phyloP scores from a whole-genome alignment of 805 yeast genomes.

The Pichia scutulata region DNA sequence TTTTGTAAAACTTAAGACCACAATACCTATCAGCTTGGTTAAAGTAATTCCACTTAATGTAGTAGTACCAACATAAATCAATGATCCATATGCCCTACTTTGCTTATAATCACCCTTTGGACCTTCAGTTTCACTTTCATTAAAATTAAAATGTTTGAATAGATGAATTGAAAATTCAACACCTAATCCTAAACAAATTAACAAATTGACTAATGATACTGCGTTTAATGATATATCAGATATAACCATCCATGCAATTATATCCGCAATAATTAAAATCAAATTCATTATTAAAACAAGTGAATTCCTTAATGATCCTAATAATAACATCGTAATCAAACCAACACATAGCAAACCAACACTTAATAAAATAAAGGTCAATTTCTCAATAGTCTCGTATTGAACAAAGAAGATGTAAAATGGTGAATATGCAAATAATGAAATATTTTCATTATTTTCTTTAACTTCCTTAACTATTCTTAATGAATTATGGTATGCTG shows the following conservation, averaged over 20 bases:
- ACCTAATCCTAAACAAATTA: conserved; percentile 89
- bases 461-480: conserved; percentile 56
- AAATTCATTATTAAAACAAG: conserved; percentile 51
- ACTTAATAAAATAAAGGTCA: conserved; percentile 47
- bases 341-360: conserved; percentile 47
- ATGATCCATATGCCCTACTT: conserved; percentile 45
- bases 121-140: background rate
- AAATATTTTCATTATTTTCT: conserved; percentile 29
- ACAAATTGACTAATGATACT: conserved; percentile 76
- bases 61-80: conserved; percentile 78
- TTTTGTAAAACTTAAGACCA: conserved; percentile 77
- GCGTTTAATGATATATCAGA: conserved; percentile 81
- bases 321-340: conserved; percentile 42
- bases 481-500: conserved; percentile 65
- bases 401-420: conserved; percentile 92
- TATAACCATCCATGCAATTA: conserved; percentile 73
- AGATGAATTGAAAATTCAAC: conserved; percentile 92
- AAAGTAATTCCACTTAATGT: conserved; percentile 86
- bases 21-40: conserved; percentile 83
- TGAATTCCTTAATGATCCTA: conserved; percentile 65
- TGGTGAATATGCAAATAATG: conserved; percentile 84
- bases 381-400: conserved; percentile 55
- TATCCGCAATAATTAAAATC: conserved; percentile 54
- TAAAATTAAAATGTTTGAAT: conserved; percentile 60
- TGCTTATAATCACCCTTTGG: conserved; percentile 3